These are phyloP conservation scores for Pontederia crassipes DNA, from an alignment of 176 grass and related monocot species.

Conservation along the genomic window DNA sequence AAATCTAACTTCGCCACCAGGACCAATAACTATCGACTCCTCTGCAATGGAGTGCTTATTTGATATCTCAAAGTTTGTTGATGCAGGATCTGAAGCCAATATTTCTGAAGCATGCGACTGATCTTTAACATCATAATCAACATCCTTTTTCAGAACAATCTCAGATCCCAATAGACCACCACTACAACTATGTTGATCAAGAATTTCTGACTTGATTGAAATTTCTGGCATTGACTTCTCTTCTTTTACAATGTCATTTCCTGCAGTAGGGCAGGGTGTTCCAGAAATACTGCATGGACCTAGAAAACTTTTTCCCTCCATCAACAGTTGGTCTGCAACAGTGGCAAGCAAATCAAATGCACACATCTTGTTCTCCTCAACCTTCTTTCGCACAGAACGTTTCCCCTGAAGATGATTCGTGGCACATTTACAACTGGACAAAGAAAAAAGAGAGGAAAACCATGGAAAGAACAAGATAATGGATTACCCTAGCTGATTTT, in stretches of 20 bases:
- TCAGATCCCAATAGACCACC: slow-evolving; percentile 21
- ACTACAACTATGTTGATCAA: slow-evolving; percentile 27
- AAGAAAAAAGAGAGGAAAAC: neutral
- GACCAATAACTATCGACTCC: neutral
- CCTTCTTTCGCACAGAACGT: slow-evolving; percentile 44
- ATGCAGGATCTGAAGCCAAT: neutral
- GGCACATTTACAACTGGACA: neutral
- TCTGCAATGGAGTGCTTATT: neutral
- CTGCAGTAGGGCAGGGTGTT: slow-evolving; percentile 15
- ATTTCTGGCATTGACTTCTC: slow-evolving; percentile 24
- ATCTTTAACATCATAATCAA: neutral
- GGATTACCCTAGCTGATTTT: slow-evolving; percentile 37
- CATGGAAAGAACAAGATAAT: neutral
- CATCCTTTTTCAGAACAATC: neutral
- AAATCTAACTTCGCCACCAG: neutral
- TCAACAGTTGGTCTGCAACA: slow-evolving; percentile 39
- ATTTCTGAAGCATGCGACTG: neutral
- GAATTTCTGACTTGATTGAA: slow-evolving; percentile 18
- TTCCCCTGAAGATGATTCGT: slow-evolving; percentile 28
- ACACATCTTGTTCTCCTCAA: slow-evolving; percentile 32
- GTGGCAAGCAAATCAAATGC: slow-evolving; percentile 69
- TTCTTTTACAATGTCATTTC: slow-evolving; percentile 9
- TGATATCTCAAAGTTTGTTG: neutral
- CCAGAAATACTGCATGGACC: slow-evolving; percentile 21
- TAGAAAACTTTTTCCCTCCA: slow-evolving; percentile 24